phyloP scores from a whole-genome alignment of 257 asterid species.

The Fraxinus anomala region DNA sequence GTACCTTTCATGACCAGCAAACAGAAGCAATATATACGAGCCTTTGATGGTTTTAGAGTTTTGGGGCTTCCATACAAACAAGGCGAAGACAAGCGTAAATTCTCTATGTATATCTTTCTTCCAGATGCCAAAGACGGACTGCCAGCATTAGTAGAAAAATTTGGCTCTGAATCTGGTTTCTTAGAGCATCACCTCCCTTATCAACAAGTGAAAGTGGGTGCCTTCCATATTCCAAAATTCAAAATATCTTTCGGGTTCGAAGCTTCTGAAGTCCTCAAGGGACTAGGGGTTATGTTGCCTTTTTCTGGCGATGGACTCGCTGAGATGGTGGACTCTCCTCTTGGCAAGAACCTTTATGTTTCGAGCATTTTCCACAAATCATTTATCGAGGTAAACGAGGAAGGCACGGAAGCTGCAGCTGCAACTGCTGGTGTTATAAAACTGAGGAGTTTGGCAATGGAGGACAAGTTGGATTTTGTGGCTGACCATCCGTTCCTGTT shows the following conservation, averaged over 20 bases:
- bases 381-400: slow-evolving; percentile 19
- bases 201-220: not conserved
- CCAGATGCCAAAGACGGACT: not conserved
- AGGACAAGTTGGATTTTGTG: slow-evolving; percentile 15
- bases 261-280: slow-evolving; percentile 4
- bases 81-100: not conserved
- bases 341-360: not conserved
- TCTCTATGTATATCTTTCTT: slow-evolving; percentile 5
- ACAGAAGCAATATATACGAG: not conserved
- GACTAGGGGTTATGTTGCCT: not conserved
- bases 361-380: slow-evolving; percentile 16
- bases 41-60: slow-evolving; percentile 6
- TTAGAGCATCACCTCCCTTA: not conserved
- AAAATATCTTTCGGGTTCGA: slow-evolving; percentile 1
- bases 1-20: slow-evolving; percentile 15
- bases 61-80: not conserved
- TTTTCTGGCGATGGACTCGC: slow-evolving; percentile 1
- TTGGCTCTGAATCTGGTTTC: not conserved
- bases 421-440: not conserved
- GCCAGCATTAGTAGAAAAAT: not conserved
- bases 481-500: slow-evolving; percentile 32
- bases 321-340: slow-evolving; percentile 19
- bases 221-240: slow-evolving; percentile 5
- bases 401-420: slow-evolving; percentile 28
- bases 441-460: not conserved